Evolutionary conservation across 768 basidiomycete species (phyloP).

Genomic region (Leccinum rimulosum): DNA sequence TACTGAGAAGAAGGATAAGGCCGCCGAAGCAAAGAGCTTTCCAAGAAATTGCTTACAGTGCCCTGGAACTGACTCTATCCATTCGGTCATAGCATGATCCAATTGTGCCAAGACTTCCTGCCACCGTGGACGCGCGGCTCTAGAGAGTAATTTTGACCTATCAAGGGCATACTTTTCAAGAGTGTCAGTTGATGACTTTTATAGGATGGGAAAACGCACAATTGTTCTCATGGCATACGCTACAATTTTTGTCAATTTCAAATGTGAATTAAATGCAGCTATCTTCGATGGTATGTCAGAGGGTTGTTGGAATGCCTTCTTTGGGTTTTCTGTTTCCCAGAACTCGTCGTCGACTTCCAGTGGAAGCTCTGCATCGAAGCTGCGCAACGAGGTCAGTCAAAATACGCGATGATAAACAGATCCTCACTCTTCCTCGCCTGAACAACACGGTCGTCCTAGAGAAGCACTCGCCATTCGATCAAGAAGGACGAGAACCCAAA

Average conservation of each 20-base stretch:
- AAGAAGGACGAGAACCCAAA: constrained; percentile 65
- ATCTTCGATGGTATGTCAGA: constrained; percentile 53
- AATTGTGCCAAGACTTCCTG: constrained; percentile 64
- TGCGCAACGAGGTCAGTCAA: constrained; percentile 31
- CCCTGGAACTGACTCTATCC: constrained; percentile 66
- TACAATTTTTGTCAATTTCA: constrained; percentile 67
- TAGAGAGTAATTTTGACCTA: constrained; percentile 54
- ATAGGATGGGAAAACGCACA: constrained; percentile 38
- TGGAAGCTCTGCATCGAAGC: constrained; percentile 81
- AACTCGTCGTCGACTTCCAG: constrained; percentile 82
- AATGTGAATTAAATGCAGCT: constrained; percentile 58
- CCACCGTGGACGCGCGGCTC: constrained; percentile 51
- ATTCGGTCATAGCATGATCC: constrained; percentile 67
- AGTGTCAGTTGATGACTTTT: not conserved
- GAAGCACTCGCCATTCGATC: constrained; percentile 55
- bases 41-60: constrained; percentile 49
- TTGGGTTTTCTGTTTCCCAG: constrained; percentile 57
- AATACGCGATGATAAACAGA: not conserved
- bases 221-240: constrained; percentile 69
- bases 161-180: constrained; percentile 62
- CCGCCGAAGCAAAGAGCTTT: not conserved
- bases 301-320: constrained; percentile 66
- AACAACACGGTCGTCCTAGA: constrained; percentile 54
- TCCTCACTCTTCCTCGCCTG: constrained; percentile 66
- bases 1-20: constrained; percentile 35